Percentiles rank a stretch among this genome's conserved stretches.
Conservation (phyloP, 768 basidiomycete genomes). For the Dacryopinax primogenitus region DNA sequence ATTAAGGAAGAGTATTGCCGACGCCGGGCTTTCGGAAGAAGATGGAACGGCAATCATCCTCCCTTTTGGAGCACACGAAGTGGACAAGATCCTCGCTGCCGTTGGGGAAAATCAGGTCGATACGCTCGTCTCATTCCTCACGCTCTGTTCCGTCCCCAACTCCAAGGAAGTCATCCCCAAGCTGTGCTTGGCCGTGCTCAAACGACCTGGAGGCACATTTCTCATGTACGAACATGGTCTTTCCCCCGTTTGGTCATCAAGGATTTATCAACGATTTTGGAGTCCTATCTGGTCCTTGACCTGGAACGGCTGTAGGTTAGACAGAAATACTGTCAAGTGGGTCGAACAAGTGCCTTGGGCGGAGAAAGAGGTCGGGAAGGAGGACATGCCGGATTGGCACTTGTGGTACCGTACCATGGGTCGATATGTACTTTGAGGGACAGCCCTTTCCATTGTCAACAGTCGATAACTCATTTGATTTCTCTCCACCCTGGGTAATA, state of each 20-base stretch:
- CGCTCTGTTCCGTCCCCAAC: conserved; percentile 50
- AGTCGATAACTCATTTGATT: not conserved
- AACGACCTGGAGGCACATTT: conserved; percentile 45
- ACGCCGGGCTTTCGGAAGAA: conserved; percentile 41
- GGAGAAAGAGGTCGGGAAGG: conserved; percentile 34
- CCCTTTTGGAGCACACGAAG: conserved; percentile 50
- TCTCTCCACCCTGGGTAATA: not conserved
- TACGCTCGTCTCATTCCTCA: conserved; percentile 52
- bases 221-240: conserved; percentile 62
- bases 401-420: conserved; percentile 52
- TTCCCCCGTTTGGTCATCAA: conserved; percentile 40
- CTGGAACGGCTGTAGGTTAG: conserved; percentile 54
- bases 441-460: not conserved
- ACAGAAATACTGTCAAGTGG: conserved; percentile 23
- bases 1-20: conserved; percentile 38
- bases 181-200: conserved; percentile 42
- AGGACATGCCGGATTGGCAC: conserved; percentile 42
- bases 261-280: conserved; percentile 65
- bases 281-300: conserved; percentile 46
- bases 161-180: conserved; percentile 38
- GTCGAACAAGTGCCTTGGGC: conserved; percentile 35
- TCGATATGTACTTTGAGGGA: conserved; percentile 23
- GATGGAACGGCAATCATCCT: conserved; percentile 46
- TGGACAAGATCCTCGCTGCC: conserved; percentile 34
- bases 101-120: conserved; percentile 31